Conservation (phyloP, 108 stramenopile genomes). For the Cyclotella choctawhatcheeana region DNA sequence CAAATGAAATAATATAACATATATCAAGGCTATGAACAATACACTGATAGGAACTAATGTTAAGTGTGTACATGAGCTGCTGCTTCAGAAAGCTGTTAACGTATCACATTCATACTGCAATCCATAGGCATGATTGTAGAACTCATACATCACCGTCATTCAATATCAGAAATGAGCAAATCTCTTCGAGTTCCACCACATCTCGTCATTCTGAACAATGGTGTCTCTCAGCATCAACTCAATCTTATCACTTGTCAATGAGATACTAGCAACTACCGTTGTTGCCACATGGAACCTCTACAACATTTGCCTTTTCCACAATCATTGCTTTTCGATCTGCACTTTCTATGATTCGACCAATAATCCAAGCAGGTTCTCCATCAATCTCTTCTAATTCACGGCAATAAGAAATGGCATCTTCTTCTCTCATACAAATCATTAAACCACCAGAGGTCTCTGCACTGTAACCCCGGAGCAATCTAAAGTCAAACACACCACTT, state of each 20-base stretch:
- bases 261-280: not conserved
- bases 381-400: conserved; percentile 72
- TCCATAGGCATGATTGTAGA: no score
- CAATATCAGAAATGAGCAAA: conserved; percentile 37
- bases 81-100: no score
- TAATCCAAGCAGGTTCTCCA: conserved; percentile 77
- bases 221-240: not conserved
- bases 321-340: conserved; percentile 69
- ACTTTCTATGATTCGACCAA: conserved; percentile 67
- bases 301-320: conserved; percentile 51
- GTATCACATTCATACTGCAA: no score
- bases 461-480: conserved; percentile 69
- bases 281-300: conserved; percentile 60
- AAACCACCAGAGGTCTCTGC: conserved; percentile 90
- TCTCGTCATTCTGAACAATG: conserved; percentile 44
- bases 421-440: conserved; percentile 73
- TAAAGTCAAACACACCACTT: conserved; percentile 70
- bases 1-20: no score
- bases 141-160: conserved; percentile 3
- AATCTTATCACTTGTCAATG: not conserved
- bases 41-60: no score
- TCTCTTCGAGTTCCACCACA: not conserved
- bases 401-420: conserved; percentile 63
- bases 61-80: no score
- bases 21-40: no score